phyloP scores from a whole-genome alignment of 1,139 yeast species.

The Nadsonia starkeyi-henricii region DNA sequence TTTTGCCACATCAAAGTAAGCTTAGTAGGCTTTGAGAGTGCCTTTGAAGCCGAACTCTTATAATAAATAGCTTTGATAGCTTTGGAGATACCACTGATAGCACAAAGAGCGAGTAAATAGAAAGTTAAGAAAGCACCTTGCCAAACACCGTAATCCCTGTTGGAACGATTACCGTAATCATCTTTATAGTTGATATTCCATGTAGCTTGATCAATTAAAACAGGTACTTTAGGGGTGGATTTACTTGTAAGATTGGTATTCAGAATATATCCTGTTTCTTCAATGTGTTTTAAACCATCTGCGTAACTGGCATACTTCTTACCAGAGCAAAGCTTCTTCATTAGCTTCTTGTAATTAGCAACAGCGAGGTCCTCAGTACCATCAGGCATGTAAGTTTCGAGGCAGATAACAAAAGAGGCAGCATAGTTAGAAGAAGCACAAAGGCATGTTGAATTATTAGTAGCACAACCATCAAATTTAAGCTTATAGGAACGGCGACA shows the following conservation, averaged over 20 bases:
- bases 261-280: constrained; percentile 8
- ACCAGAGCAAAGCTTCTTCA: not conserved
- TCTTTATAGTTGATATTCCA: constrained; percentile 9
- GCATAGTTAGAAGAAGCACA: constrained; percentile 20
- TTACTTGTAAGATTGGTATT: constrained; percentile 4
- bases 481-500: constrained; percentile 18
- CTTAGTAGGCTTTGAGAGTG: constrained; percentile 14
- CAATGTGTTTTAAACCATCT: constrained; percentile 12
- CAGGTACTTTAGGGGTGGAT: constrained; percentile 6
- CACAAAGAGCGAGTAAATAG: constrained; percentile 25
- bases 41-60: constrained; percentile 16
- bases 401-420: constrained; percentile 20
- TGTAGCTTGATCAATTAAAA: constrained; percentile 6
- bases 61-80: constrained; percentile 12
- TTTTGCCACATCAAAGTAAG: constrained; percentile 15
- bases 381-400: constrained; percentile 7
- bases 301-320: constrained; percentile 7
- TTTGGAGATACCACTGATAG: constrained; percentile 11
- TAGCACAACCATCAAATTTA: constrained; percentile 17
- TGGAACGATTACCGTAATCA: constrained; percentile 16
- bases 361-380: no score
- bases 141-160: constrained; percentile 22
- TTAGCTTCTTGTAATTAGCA: no score
- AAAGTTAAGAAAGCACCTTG: constrained; percentile 21
- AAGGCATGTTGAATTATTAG: constrained; percentile 20